These are phyloP conservation scores for Ramularia endophylla DNA, from an alignment of 2,329 filamentous ascomycete genomes.

Conservation along the genomic window DNA sequence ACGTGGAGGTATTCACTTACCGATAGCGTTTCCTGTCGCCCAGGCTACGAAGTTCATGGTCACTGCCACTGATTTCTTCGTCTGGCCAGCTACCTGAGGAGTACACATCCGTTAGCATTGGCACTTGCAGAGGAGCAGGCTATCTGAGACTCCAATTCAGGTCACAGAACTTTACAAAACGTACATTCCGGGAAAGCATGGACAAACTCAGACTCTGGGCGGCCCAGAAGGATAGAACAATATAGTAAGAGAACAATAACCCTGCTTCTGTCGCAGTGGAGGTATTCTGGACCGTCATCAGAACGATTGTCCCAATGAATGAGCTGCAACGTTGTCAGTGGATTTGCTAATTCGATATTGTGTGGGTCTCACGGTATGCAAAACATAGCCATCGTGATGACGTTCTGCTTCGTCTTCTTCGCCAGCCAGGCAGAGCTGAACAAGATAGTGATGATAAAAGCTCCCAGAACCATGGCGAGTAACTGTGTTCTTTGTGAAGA, in stretches of 20 bases:
- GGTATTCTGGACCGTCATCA: conserved; percentile 61
- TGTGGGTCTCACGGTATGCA: conserved; percentile 52
- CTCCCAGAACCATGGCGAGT: conserved; percentile 67
- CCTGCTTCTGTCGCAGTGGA: conserved; percentile 56
- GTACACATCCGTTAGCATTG: too few species aligned
- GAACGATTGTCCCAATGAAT: conserved; percentile 64
- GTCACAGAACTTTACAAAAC: too few species aligned
- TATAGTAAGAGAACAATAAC: conserved; percentile 68
- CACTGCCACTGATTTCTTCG: conserved; percentile 64
- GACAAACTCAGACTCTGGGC: conserved; percentile 37
- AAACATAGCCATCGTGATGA: conserved; percentile 60
- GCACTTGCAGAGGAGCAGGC: too few species aligned
- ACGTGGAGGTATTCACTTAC: conserved; percentile 30
- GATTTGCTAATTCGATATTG: neutral
- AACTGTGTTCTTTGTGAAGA: conserved; percentile 58
- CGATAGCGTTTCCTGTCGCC: conserved; percentile 62
- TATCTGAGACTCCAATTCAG: too few species aligned
- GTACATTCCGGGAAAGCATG: conserved; percentile 45
- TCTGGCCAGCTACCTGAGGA: conserved; percentile 60
- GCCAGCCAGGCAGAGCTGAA: conserved; percentile 61
- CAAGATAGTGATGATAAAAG: conserved; percentile 66
- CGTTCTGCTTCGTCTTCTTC: conserved; percentile 63
- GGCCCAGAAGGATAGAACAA: conserved; percentile 72
- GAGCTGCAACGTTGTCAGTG: conserved; percentile 41
- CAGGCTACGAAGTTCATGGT: conserved; percentile 66